phyloP scores from a whole-genome alignment of 2,329 filamentous ascomycete genomes.

The Diaporthe batatas region DNA sequence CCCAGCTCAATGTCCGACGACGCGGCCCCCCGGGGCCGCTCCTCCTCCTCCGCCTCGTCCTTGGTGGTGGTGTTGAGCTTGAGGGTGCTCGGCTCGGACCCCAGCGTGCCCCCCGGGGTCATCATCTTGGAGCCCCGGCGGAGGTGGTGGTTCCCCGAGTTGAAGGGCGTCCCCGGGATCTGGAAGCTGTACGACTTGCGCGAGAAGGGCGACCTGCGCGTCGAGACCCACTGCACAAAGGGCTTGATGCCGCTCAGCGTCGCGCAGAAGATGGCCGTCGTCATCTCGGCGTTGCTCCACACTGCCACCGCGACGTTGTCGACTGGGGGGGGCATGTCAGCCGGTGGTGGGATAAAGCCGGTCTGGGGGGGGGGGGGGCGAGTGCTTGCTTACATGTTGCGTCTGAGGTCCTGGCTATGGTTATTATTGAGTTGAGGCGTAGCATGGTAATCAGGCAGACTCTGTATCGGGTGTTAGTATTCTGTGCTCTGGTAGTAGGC shows the following conservation, averaged over 20 bases:
- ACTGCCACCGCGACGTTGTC: conserved; percentile 8
- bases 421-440: neutral
- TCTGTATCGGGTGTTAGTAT: neutral
- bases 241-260: conserved; percentile 16
- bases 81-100: no score
- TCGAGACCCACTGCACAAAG: conserved; percentile 17
- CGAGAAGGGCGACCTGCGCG: neutral
- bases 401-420: neutral
- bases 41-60: no score
- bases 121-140: no score
- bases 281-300: conserved; percentile 22
- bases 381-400: neutral
- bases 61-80: no score
- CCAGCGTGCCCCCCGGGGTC: no score
- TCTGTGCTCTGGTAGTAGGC: neutral
- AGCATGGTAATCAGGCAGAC: conserved; percentile 2
- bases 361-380: no score
- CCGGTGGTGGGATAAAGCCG: no score
- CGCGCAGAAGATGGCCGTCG: conserved; percentile 15
- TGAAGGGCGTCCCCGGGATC: neutral
- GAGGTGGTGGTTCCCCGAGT: no score
- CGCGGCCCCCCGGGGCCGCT: no score
- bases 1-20: no score
- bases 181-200: conserved; percentile 10
- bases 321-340: neutral